phyloP scores from a whole-genome alignment of 108 stramenopile genomes.

The Discostella stelligeroides region DNA sequence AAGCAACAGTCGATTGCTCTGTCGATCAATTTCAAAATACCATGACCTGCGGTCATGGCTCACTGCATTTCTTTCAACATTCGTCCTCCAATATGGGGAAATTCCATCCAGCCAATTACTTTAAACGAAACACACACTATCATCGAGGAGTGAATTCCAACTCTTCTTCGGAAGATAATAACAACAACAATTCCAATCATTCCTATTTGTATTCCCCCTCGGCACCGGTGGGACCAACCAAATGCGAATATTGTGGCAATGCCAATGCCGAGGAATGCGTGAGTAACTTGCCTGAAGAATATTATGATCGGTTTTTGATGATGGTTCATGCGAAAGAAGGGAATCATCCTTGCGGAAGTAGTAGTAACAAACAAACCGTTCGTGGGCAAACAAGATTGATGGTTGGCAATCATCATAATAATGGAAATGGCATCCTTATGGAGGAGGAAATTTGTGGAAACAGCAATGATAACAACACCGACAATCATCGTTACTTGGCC shows the following conservation, averaged over 20 bases:
- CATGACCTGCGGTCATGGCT: too few relatives aligned
- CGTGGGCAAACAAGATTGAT: too few relatives aligned
- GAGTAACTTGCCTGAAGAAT: conserved; percentile 16
- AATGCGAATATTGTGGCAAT: conserved; percentile 47
- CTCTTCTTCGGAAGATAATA: background rate
- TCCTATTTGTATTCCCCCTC: conserved; percentile 25
- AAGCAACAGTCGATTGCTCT: too few relatives aligned
- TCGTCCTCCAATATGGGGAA: too few relatives aligned
- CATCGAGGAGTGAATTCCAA: background rate
- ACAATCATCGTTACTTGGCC: too few relatives aligned
- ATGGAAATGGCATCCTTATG: too few relatives aligned
- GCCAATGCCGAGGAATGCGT: conserved; percentile 19
- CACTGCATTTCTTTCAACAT: background rate
- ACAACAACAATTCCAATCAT: background rate
- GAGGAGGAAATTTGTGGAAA: too few relatives aligned
- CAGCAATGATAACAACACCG: too few relatives aligned
- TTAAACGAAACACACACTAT: background rate
- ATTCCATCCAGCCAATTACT: conserved; percentile 14
- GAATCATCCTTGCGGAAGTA: background rate
- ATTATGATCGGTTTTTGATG: background rate
- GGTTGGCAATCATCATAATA: too few relatives aligned
- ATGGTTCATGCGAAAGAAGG: background rate
- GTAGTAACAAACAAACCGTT: background rate
- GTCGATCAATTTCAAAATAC: too few relatives aligned
- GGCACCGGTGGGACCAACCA: conserved; percentile 26